Conservation (phyloP, 164 flowering plant species). For the Berberis thunbergii region DNA sequence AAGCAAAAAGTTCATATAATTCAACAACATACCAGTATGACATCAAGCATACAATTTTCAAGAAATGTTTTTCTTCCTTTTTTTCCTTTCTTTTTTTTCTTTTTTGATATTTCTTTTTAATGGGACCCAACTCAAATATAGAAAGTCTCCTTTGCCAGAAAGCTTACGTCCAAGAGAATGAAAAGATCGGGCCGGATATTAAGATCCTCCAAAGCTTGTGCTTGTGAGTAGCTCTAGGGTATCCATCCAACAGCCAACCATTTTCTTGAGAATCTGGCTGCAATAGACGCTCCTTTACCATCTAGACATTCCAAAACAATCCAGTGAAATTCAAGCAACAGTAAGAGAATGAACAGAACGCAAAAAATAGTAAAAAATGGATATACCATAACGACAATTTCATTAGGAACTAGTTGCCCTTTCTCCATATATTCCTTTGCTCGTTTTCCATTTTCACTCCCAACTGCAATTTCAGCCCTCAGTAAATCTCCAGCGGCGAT, state of each 20-base stretch:
- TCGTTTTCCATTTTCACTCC: constrained; percentile 76
- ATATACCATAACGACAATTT: constrained; percentile 84
- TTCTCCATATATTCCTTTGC: constrained; percentile 90
- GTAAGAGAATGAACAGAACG: background rate
- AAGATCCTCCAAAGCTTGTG: constrained; percentile 61
- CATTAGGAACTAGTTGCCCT: constrained; percentile 81
- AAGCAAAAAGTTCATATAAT: background rate
- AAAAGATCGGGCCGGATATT: constrained; percentile 80
- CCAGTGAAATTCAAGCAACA: constrained; percentile 3
- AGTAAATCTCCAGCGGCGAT: constrained; percentile 92
- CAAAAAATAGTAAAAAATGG: background rate
- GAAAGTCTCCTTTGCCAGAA: background rate
- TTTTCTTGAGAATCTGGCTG: constrained; percentile 65
- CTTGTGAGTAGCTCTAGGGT: constrained; percentile 94
- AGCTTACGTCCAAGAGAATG: constrained; percentile 76
- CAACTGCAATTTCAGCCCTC: constrained; percentile 78
- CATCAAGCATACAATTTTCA: too few relatives aligned
- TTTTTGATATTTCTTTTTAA: too few relatives aligned
- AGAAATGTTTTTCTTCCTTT: too few relatives aligned
- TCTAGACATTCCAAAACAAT: constrained; percentile 34
- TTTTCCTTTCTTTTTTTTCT: too few relatives aligned
- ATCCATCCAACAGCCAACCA: constrained; percentile 99
- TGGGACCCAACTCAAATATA: too few relatives aligned
- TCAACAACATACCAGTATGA: background rate
- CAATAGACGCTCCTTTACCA: constrained; percentile 85